Base-by-base conservation (phyloP, 2,329 filamentous ascomycete genomes). In the Gnomoniopsis sp. region DNA sequence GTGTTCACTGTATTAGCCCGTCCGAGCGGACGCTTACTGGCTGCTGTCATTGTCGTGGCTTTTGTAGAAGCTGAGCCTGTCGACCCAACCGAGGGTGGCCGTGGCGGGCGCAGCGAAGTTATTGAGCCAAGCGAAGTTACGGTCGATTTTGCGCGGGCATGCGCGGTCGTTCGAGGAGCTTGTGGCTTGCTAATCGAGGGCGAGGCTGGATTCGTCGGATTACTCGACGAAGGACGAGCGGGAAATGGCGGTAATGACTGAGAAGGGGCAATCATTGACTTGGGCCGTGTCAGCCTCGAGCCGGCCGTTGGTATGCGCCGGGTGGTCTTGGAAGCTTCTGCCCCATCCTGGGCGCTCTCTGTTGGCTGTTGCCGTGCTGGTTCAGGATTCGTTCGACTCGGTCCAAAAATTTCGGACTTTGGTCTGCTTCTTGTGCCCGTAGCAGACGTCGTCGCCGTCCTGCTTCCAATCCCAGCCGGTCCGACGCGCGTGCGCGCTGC, bases 71-170 rank as follows among this genome's bases (percentile, higher is more conserved):
- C 49, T 19, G 61, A 61, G 10, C 50, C 55, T 14, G 48, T 48
- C 14, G 66, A 60, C 19, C 65, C 65, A 38, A 65, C 65, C 12
- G 70, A 68, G 41, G 69, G 65, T 14, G 67, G 60, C 14, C 65
- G 64, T n/a, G 72, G 65, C 4, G 76, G 76, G 2, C 74, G 74
- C 14, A 78, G 70, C 17, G 70, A 73, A 0, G 75, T 76, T 3
- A 71, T 70, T 33, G 70, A 54, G 14, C 71, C 72, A 15, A 77
- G 71, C 6, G 70, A 62, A 2, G 75, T 76, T 4, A 72, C 72
- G 4, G 72, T 74, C n/a, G 75, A 77, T 63, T 71, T 75, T n/a
- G 75, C 71, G 50, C 77, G 71, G 11, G 67, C 49, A 60, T 78
- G 76, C 17, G 67, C 68, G 12, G 56, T 22, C 3, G 58, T 36